phyloP scores from a whole-genome alignment of 192 early-diverging fungal species.

The Endogone sp. region DNA sequence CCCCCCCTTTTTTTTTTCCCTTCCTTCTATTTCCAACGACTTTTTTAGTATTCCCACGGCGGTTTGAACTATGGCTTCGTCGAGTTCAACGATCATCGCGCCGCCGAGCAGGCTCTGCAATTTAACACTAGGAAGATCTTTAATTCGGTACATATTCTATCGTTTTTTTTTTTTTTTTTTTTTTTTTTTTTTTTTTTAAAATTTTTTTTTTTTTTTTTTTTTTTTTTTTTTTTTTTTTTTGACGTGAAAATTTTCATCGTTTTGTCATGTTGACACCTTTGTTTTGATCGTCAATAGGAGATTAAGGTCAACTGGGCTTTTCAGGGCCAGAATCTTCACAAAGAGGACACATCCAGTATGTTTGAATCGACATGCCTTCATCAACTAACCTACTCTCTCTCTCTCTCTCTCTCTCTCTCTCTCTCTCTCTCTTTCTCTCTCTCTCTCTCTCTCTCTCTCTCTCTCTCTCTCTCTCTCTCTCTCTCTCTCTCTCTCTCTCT shows the following conservation, averaged over 20 bases:
- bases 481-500: slow-evolving; percentile 2
- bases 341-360: slow-evolving; percentile 24
- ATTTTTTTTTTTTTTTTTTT: neutral
- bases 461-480: neutral
- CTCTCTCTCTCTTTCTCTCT: neutral
- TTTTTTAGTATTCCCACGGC: slow-evolving; percentile 52
- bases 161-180: neutral
- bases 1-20: neutral
- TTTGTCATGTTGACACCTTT: neutral
- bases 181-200: neutral
- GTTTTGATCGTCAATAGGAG: slow-evolving; percentile 9
- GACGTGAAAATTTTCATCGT: neutral
- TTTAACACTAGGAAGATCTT: slow-evolving; percentile 71
- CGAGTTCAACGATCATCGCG: slow-evolving; percentile 67
- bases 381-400: neutral
- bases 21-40: neutral
- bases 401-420: neutral
- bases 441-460: neutral
- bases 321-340: slow-evolving; percentile 17
- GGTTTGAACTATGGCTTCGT: slow-evolving; percentile 90
- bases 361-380: neutral
- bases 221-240: neutral
- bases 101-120: slow-evolving; percentile 65
- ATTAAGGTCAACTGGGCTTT: slow-evolving; percentile 30
- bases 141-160: slow-evolving; percentile 43